These are phyloP conservation scores for Barnettozyma siamensis DNA, from an alignment of 805 yeast genomes.

Conservation along the genomic window DNA sequence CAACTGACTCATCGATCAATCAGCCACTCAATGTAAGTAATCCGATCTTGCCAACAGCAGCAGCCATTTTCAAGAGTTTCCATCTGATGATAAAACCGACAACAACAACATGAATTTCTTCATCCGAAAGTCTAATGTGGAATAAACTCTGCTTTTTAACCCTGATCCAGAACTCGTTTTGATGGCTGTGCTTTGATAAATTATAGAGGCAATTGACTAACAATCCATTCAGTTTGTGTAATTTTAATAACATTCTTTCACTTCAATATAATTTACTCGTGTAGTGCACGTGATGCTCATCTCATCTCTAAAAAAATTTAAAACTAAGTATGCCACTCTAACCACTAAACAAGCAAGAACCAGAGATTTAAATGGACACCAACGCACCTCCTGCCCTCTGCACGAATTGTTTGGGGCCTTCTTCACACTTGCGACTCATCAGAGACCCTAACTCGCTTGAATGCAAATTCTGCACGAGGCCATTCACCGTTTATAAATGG, in stretches of 20 bases:
- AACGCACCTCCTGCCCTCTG: constrained; percentile 56
- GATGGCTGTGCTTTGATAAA: neutral
- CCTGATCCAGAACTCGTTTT: constrained; percentile 35
- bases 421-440: constrained; percentile 62
- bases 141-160: constrained; percentile 67
- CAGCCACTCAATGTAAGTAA: too few relatives aligned
- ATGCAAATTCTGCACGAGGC: constrained; percentile 80
- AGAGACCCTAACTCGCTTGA: constrained; percentile 69
- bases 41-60: too few relatives aligned
- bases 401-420: constrained; percentile 63
- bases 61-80: too few relatives aligned
- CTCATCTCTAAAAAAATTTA: too few relatives aligned
- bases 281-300: neutral
- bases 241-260: neutral
- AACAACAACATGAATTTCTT: constrained; percentile 60
- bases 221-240: neutral
- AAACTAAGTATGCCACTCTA: too few relatives aligned
- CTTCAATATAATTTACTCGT: neutral
- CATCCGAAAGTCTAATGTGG: constrained; percentile 62
- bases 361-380: constrained; percentile 10
- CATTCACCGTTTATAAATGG: constrained; percentile 82
- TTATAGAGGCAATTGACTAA: neutral
- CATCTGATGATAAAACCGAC: constrained; percentile 36
- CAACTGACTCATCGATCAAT: too few relatives aligned
- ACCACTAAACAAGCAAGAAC: too few relatives aligned